Conservation (phyloP, 495 filamentous ascomycete genomes). For the Parathielavia hyrcaniae region DNA sequence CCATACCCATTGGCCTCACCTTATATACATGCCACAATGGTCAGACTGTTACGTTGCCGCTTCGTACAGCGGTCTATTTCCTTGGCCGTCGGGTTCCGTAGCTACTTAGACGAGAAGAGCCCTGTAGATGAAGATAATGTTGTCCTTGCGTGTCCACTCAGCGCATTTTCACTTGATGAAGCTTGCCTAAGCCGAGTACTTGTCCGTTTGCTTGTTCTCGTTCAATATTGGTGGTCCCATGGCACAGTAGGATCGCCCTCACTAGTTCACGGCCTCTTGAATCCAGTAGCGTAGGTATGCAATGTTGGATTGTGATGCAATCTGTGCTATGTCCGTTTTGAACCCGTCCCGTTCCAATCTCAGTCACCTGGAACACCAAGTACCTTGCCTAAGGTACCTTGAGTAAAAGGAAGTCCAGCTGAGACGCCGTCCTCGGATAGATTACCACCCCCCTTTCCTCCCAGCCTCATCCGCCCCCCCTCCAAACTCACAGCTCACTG, state of each 20-base stretch:
- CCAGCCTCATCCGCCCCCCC: background rate
- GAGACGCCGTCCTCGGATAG: background rate
- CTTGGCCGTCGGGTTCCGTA: background rate
- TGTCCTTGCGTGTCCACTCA: no score
- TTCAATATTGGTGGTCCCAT: no score
- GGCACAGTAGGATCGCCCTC: no score
- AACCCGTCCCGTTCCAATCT: background rate
- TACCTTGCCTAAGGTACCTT: no score
- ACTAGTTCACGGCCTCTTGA: no score
- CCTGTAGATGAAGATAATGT: no score
- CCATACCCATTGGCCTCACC: no score
- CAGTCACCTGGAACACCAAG: background rate
- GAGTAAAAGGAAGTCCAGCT: background rate
- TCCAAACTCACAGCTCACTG: no score
- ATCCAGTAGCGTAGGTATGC: background rate
- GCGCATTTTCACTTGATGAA: no score
- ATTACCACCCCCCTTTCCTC: background rate
- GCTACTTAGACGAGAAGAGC: no score
- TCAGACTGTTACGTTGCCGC: background rate
- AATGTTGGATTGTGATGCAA: background rate
- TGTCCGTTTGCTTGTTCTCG: no score
- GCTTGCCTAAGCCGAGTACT: no score
- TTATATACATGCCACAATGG: slow-evolving; percentile 1
- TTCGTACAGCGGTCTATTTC: background rate
- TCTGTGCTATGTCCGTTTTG: slow-evolving; percentile 3